phyloP scores from a whole-genome alignment of 371 early-diverging fungal species.

The Parasitella parasitica region DNA sequence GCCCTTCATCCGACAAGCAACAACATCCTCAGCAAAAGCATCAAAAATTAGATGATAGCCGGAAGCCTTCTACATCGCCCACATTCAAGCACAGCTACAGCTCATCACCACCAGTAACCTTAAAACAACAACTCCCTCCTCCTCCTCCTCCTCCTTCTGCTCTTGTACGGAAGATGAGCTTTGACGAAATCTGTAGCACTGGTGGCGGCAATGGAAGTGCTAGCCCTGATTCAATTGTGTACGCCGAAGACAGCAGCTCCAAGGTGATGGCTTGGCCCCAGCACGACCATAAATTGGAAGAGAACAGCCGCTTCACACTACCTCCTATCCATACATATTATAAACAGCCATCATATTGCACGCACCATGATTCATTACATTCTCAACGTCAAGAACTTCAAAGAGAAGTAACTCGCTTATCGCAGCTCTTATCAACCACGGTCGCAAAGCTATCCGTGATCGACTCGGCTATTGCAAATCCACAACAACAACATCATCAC shows the following conservation, averaged over 20 bases:
- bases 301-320: background rate
- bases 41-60: background rate
- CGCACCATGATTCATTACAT: conserved; percentile 30
- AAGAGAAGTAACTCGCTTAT: conserved; percentile 56
- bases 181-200: conserved; percentile 16
- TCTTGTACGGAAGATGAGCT: conserved; percentile 10
- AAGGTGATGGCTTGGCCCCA: background rate
- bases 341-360: background rate
- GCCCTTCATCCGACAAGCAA: conserved; percentile 15
- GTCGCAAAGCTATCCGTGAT: conserved; percentile 53
- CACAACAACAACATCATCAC: background rate
- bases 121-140: background rate
- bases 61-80: background rate
- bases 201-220: background rate
- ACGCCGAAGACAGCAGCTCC: background rate
- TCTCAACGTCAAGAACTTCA: conserved; percentile 59
- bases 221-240: background rate
- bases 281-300: background rate
- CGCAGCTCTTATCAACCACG: conserved; percentile 51
- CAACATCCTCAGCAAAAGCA: background rate
- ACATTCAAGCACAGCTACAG: background rate
- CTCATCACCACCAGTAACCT: background rate
- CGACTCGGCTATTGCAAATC: conserved; percentile 40
- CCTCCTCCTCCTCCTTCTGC: background rate
- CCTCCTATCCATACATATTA: conserved; percentile 11